Conservation (phyloP, 2,329 filamentous ascomycete species). For the Fusarium bactridioides region DNA sequence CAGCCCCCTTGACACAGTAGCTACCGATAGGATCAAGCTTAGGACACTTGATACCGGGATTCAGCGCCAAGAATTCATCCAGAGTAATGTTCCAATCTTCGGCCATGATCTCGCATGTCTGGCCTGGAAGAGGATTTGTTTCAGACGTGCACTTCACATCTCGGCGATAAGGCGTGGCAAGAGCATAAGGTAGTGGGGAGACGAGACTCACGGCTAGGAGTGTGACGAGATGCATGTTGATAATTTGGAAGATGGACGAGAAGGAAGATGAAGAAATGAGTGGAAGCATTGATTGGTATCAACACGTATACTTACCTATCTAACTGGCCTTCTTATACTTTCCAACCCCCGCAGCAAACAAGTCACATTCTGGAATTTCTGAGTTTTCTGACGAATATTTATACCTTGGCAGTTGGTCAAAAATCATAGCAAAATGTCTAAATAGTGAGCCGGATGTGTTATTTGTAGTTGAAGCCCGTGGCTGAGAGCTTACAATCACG, state of each 20-base stretch:
- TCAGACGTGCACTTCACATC: background rate
- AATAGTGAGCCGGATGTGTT: background rate
- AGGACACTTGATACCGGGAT: background rate
- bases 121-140: background rate
- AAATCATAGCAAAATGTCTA: rapidly evolving
- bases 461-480: background rate
- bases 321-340: background rate
- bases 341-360: background rate
- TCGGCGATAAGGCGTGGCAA: background rate
- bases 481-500: background rate
- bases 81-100: background rate
- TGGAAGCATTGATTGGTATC: rapidly evolving
- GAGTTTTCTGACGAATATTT: too few relatives aligned
- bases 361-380: too few relatives aligned
- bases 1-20: background rate
- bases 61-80: background rate
- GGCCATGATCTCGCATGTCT: background rate
- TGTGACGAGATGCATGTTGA: background rate
- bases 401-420: rapidly evolving
- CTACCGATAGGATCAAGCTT: background rate
- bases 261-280: background rate
- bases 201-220: background rate
- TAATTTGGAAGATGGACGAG: too few relatives aligned
- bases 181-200: background rate
- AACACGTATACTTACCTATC: background rate